phyloP scores from a whole-genome alignment of 805 yeast species.

The Metschnikowia continentalis region DNA sequence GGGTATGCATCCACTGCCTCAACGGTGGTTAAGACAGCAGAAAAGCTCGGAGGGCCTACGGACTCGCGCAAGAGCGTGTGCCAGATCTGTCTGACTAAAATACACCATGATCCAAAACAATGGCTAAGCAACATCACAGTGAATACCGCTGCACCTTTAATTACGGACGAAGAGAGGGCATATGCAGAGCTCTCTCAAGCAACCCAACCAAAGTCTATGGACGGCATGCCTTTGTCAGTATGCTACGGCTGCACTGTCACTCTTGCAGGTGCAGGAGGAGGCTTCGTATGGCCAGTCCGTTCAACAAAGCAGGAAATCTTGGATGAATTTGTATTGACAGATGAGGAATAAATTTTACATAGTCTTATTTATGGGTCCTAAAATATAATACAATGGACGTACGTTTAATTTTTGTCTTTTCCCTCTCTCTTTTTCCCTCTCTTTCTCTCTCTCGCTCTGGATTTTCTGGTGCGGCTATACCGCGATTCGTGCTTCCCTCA shows the following conservation, averaged over 20 bases:
- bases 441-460: not conserved
- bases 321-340: slow-evolving; percentile 46
- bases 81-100: slow-evolving; percentile 50
- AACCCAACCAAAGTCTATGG: not conserved
- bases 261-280: slow-evolving; percentile 39
- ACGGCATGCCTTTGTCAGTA: slow-evolving; percentile 27
- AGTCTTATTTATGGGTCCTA: not conserved
- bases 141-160: slow-evolving; percentile 47
- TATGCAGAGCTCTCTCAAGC: slow-evolving; percentile 21
- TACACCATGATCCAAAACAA: slow-evolving; percentile 53
- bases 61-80: slow-evolving; percentile 35
- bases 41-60: slow-evolving; percentile 58
- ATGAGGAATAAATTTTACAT: slow-evolving; percentile 18
- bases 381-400: not conserved
- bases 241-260: slow-evolving; percentile 79
- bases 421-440: too few relatives aligned
- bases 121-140: slow-evolving; percentile 75
- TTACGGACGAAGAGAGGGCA: slow-evolving; percentile 34
- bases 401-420: too few relatives aligned
- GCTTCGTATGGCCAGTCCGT: slow-evolving; percentile 35
- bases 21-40: slow-evolving; percentile 87
- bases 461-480: not conserved
- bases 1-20: slow-evolving; percentile 88
- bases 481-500: not conserved
- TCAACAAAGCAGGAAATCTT: slow-evolving; percentile 33